Evolutionary conservation across 1,284 basidiomycete species (phyloP), one percentile per base, ranked within the genome.

Genomic region (Ceratobasidium theobromae): DNA sequence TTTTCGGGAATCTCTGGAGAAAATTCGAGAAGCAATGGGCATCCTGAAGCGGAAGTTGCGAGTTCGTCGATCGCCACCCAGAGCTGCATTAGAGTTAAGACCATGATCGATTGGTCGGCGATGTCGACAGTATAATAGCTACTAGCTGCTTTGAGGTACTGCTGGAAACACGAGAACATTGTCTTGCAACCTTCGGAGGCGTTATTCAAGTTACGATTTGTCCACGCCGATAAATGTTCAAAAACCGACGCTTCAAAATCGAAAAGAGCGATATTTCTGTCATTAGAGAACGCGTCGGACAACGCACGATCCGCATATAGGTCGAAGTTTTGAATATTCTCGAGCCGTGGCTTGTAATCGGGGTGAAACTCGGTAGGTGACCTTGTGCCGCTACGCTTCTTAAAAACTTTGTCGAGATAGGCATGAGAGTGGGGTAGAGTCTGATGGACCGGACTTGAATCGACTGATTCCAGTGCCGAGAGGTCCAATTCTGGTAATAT

Each of bases 371-470:
- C 21, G 5, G 35, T 11, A 30, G 38, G 21, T 11, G 23, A 9
- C 2, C 18, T 8, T 25, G 1, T 21, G 38, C 3, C 45, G 2
- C 33, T 27, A 18, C 49, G 60, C 2, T 35, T 33, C 33, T n/a
- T 23, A 4, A 64, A 28, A 30, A 64, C 35, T 23, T 32, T 14
- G 12, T 52, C 28, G n/a, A 80, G 57, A 46, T 78, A 77, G 0
- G 43, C 18, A 0, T 70, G 65, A 30, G 74, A 75, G 1, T 70
- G 48, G 1, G 40, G 18, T 4, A 82, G 71, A 0, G 75, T 73
- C 1, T 81, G 68, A 2, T 54, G 51, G 1, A 70, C 73, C n/a
- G n/a, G n/a, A 38, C 80, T 78, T 12, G 14, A 45, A 1, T 18
- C 14, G 0, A 78, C 51, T n/a, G 18, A 45, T 53, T 78, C 66